Evolutionary conservation across 2,329 filamentous ascomycete species (phyloP), one percentile per base, ranked within the genome.

Genomic region (Alternaria alternata): DNA sequence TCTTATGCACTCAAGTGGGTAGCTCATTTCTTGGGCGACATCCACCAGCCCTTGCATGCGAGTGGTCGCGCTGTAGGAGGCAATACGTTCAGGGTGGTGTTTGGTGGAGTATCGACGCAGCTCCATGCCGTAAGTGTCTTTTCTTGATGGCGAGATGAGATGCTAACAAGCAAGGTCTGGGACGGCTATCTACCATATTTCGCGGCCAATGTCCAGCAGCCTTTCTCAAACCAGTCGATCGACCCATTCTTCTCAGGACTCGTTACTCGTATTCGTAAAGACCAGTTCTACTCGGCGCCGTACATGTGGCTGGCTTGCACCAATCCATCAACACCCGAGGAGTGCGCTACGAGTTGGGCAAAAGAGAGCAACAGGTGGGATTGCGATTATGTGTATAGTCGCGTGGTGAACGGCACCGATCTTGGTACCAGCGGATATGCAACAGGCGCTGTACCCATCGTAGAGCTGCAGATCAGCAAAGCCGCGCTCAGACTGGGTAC

Each of bases 1-100:
- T 77, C 76, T 2, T 75, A 80, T 57, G 79, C 79, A n/a, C 62
- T 81, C 34, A 80, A 79, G 51, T 81, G 79, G 77, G 72, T 79
- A 4, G 67, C 75, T 4, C 79, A 81, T 64, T 81, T 80, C 60
- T 43, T 80, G 8, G 79, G 79, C 18, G 80, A 81, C 48, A 77
- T 81, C 12, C 69, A 75, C 7, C 79, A 81, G 65, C 80, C 80
- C 1, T 69, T 81, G 18, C 79, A 81, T 65, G 76, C 78, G 11
- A 79, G 75, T 16, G 76, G 75, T 14, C 65, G 74, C 7, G 77
- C 73, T 20, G 69, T 71, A 7, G 80, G 80, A 14, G 80, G 80
- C 0, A 81, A 81, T 55, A 68, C 68, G 11, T 72, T 75, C 57
- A 72, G 66, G 24, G 79, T 80, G 49, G 79, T 65, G 56, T 81